These are phyloP conservation scores for Paralagenidium karlingii DNA, from an alignment of 352 stramenopile species.

Conservation along the genomic window DNA sequence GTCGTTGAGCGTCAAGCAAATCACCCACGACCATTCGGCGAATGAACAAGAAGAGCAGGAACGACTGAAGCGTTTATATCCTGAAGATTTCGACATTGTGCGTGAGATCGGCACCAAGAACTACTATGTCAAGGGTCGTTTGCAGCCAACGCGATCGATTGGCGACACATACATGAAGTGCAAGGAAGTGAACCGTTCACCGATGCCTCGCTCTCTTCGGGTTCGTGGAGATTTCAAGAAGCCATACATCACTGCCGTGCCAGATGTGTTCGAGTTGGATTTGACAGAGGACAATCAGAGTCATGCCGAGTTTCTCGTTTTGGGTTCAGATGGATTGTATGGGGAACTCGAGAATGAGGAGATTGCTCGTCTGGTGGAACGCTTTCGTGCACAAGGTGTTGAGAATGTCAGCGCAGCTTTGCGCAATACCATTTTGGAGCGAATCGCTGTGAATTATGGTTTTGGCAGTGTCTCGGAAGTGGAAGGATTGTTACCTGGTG, in stretches of 20 bases:
- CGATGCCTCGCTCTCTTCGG: slow-evolving; percentile 43
- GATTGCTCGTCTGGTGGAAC: slow-evolving; percentile 30
- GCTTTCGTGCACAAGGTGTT: slow-evolving; percentile 28
- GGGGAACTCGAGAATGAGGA: slow-evolving; percentile 52
- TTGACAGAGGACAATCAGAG: slow-evolving; percentile 25
- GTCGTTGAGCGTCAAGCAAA: slow-evolving; percentile 40
- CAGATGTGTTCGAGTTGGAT: slow-evolving; percentile 52
- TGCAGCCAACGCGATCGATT: slow-evolving; percentile 50
- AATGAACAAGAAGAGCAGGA: slow-evolving; percentile 48
- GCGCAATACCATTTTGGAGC: slow-evolving; percentile 27
- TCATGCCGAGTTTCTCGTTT: slow-evolving; percentile 43
- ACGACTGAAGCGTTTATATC: slow-evolving; percentile 34
- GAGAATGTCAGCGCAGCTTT: slow-evolving; percentile 41
- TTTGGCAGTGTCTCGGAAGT: slow-evolving; percentile 26
- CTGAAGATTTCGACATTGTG: slow-evolving; percentile 54
- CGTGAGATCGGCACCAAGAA: slow-evolving; percentile 50
- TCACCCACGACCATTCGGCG: slow-evolving; percentile 51
- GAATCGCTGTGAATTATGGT: slow-evolving; percentile 40
- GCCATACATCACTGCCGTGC: slow-evolving; percentile 47
- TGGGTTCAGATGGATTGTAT: slow-evolving; percentile 47
- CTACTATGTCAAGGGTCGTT: slow-evolving; percentile 56
- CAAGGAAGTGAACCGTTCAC: slow-evolving; percentile 48
- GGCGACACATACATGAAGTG: slow-evolving; percentile 69
- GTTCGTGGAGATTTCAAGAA: slow-evolving; percentile 39
- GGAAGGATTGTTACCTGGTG: slow-evolving; percentile 34